These are phyloP conservation scores for Salix purpurea DNA, from an alignment of 345 rosid species.

Conservation along the genomic window DNA sequence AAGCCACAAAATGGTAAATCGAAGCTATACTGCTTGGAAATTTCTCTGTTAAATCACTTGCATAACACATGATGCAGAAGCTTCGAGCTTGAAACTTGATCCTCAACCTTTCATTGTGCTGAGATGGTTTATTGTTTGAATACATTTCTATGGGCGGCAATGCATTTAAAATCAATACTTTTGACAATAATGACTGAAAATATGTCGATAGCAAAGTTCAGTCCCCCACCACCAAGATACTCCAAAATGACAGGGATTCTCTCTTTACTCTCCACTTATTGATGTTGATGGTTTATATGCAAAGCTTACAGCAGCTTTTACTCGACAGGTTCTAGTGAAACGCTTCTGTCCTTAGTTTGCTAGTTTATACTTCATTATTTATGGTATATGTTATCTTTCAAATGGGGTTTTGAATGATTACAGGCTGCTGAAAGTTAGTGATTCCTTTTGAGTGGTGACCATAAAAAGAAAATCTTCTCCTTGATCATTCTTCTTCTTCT, in stretches of 20 bases:
- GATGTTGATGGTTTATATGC: constrained; percentile 21
- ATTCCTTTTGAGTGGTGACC: constrained; percentile 14
- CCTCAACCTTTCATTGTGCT: constrained; percentile 31
- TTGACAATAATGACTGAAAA: not conserved
- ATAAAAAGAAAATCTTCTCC: not conserved
- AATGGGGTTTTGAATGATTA: constrained; percentile 22
- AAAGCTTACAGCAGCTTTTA: constrained; percentile 9
- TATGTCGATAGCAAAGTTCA: not conserved
- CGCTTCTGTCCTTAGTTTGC: constrained; percentile 19
- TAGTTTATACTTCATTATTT: constrained; percentile 1
- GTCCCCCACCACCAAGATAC: constrained; percentile 21
- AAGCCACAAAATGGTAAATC: not conserved
- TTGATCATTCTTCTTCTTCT: not conserved
- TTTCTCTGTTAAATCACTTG: not conserved
- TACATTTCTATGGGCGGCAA: constrained; percentile 8
- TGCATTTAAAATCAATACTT: not conserved
- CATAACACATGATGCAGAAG: too few relatives aligned
- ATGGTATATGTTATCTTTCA: constrained; percentile 5
- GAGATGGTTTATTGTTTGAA: constrained; percentile 2
- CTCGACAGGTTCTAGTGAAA: constrained; percentile 32
- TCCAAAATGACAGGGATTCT: constrained; percentile 25
- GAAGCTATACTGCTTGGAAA: not conserved
- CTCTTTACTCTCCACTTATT: constrained; percentile 30
- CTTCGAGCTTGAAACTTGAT: not conserved
- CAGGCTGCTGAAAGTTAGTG: constrained; percentile 15